Conservation (phyloP, 306 rosid species). For the Myrica gale region DNA sequence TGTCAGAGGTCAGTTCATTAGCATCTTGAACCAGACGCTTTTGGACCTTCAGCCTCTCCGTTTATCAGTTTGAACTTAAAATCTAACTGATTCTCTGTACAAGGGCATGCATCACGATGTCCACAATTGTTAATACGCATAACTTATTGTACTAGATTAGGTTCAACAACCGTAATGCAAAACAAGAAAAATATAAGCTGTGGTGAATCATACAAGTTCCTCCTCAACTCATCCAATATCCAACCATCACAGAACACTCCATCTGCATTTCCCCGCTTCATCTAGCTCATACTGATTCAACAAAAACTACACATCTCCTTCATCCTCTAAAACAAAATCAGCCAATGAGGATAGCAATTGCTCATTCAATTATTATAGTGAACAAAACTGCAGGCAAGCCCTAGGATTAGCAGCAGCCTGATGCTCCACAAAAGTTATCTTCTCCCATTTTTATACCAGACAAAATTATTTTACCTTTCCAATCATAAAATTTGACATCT, state of each 20-base stretch:
- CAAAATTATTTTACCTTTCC: background rate
- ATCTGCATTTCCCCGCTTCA: background rate
- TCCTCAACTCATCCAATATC: background rate
- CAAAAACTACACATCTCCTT: background rate
- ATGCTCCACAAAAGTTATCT: background rate
- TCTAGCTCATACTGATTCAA: constrained; percentile 13
- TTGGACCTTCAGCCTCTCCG: background rate
- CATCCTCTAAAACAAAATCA: constrained; percentile 11
- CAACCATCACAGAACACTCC: background rate
- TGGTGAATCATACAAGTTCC: background rate
- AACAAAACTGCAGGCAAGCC: background rate
- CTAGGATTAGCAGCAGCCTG: background rate
- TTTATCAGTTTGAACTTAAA: background rate
- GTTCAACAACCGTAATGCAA: background rate
- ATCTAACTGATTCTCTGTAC: background rate
- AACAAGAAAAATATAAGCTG: background rate
- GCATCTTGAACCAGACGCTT: background rate
- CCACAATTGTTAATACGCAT: background rate
- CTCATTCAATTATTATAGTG: background rate
- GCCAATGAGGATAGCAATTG: background rate
- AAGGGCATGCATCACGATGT: background rate
- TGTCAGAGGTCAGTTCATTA: background rate
- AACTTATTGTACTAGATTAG: background rate
- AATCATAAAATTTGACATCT: background rate
- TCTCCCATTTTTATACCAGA: background rate